These are phyloP conservation scores for Kluyveromyces sp. DNA, from an alignment of 1,139 yeast species.

Conservation along the genomic window DNA sequence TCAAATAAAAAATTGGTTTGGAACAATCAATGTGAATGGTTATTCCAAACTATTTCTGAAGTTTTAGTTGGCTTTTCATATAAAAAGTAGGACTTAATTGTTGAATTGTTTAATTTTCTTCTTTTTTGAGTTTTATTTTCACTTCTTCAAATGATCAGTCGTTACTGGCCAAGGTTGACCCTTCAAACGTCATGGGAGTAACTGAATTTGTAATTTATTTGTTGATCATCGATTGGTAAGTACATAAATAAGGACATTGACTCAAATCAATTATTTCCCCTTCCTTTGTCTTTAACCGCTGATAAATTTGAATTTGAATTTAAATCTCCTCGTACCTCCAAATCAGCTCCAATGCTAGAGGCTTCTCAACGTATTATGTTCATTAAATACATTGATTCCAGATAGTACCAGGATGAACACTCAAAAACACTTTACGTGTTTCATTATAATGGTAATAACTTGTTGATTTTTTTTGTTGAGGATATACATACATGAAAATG, in stretches of 20 bases:
- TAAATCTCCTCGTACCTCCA: too few relatives aligned
- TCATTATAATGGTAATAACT: background rate
- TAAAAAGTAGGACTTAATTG: background rate
- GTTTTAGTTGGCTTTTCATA: background rate
- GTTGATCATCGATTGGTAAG: background rate
- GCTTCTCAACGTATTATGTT: slow-evolving; percentile 3
- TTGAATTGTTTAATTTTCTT: background rate
- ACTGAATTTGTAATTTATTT: background rate
- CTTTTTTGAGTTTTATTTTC: background rate
- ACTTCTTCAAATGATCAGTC: background rate
- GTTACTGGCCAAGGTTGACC: background rate
- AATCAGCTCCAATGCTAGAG: background rate
- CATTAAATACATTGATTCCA: slow-evolving; percentile 3
- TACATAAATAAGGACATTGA: background rate
- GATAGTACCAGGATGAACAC: background rate
- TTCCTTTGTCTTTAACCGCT: too few relatives aligned
- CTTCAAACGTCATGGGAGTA: too few relatives aligned
- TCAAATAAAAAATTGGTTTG: background rate
- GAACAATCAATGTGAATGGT: too few relatives aligned
- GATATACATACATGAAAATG: slow-evolving; percentile 6
- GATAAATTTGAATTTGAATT: too few relatives aligned
- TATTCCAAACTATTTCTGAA: background rate
- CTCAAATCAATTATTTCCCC: too few relatives aligned
- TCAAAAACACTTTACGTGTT: background rate
- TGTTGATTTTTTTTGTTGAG: background rate